Conservation (phyloP, 176 grass and related monocot species). For the Canna indica region DNA sequence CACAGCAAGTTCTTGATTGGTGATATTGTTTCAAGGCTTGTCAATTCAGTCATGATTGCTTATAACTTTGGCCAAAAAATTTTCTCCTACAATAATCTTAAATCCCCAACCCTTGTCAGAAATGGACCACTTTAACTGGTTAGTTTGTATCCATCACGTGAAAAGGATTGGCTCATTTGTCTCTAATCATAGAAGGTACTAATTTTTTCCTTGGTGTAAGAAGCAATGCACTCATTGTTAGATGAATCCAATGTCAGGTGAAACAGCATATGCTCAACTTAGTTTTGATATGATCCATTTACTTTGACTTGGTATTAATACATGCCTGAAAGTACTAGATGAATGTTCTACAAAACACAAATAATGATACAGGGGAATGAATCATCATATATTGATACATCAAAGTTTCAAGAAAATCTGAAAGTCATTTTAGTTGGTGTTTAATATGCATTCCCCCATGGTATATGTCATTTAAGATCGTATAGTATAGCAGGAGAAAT, state of each 20-base stretch:
- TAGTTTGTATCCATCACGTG: background rate
- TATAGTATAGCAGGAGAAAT: background rate
- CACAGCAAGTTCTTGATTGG: background rate
- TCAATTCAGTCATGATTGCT: constrained; percentile 1
- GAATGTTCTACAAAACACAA: background rate
- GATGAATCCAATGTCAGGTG: background rate
- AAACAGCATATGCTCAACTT: background rate
- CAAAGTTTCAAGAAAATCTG: background rate
- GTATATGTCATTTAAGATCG: background rate
- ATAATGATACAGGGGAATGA: background rate
- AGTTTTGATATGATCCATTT: background rate
- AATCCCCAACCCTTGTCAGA: background rate
- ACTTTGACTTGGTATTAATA: background rate
- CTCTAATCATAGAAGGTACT: background rate
- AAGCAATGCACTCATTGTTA: background rate
- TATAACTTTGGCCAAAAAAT: background rate
- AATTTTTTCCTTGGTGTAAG: background rate
- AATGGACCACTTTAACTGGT: background rate
- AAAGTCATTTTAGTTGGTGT: background rate
- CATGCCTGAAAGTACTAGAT: background rate
- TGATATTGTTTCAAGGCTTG: background rate
- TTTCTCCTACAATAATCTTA: background rate
- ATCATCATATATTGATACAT: background rate
- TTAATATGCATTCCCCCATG: background rate
- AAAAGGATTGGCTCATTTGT: constrained; percentile 1